phyloP scores from a whole-genome alignment of 2,329 filamentous ascomycete species.

The Penicillium crustosum region DNA sequence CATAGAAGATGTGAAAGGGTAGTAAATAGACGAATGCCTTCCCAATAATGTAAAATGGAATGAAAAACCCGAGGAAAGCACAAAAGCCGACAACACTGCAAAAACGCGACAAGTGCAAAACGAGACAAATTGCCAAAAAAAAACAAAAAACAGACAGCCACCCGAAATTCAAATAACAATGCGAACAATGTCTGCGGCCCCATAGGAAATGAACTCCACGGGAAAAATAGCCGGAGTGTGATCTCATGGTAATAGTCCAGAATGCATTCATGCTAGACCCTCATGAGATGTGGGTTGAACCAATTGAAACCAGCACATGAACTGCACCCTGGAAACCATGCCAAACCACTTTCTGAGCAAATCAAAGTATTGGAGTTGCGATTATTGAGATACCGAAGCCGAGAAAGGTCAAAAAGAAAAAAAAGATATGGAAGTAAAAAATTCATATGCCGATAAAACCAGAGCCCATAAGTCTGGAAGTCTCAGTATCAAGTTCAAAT shows the following conservation, averaged over 20 bases:
- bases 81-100: conserved; percentile 5
- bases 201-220: conserved; percentile 4
- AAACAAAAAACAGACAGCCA: conserved; percentile 26
- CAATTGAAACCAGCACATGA: not conserved
- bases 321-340: not conserved
- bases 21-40: conserved; percentile 23
- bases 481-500: conserved; percentile 29
- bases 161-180: conserved; percentile 25
- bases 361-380: conserved; percentile 7
- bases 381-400: conserved; percentile 15
- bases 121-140: not conserved
- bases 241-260: not conserved
- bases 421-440: conserved; percentile 12
- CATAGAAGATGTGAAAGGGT: conserved; percentile 1
- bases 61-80: conserved; percentile 1
- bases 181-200: conserved; percentile 3
- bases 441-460: conserved; percentile 19
- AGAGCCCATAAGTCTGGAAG: conserved; percentile 10
- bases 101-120: conserved; percentile 11
- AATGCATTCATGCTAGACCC: not conserved
- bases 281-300: not conserved
- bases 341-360: not conserved
- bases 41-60: conserved; percentile 18
- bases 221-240: not conserved
- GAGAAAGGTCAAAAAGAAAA: conserved; percentile 17